phyloP scores from a whole-genome alignment of 805 yeast genomes.

The Saitoella complicata region DNA sequence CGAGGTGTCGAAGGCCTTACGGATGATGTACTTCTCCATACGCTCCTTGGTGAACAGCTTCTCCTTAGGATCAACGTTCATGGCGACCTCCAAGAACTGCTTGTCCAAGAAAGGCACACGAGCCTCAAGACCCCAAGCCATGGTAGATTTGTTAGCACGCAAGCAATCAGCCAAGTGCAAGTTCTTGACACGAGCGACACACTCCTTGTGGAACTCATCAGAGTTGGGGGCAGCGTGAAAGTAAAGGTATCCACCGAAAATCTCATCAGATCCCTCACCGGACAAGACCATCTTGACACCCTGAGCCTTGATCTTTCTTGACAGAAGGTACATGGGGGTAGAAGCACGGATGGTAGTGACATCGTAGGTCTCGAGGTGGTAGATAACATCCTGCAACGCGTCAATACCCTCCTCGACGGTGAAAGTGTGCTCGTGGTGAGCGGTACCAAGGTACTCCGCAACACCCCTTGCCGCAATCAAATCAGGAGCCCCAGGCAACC shows the following conservation, averaged over 20 bases:
- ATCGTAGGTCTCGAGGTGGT: slow-evolving; percentile 92
- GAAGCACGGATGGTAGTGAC: slow-evolving; percentile 98
- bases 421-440: slow-evolving; percentile 96
- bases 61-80: slow-evolving; percentile 90
- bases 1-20: slow-evolving; percentile 93
- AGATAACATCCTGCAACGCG: slow-evolving; percentile 84
- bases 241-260: slow-evolving; percentile 95
- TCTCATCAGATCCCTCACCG: slow-evolving; percentile 98
- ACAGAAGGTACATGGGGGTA: slow-evolving; percentile 92
- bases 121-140: slow-evolving; percentile 99
- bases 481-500: slow-evolving; percentile 96
- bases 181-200: slow-evolving; percentile 93
- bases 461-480: slow-evolving; percentile 90
- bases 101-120: slow-evolving; percentile 98
- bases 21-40: slow-evolving; percentile 87
- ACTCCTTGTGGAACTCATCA: slow-evolving; percentile 85
- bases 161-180: slow-evolving; percentile 92
- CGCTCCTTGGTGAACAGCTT: slow-evolving; percentile 67
- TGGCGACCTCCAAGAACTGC: slow-evolving; percentile 74
- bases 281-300: slow-evolving; percentile 98
- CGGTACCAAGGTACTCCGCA: slow-evolving; percentile 87
- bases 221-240: slow-evolving; percentile 94
- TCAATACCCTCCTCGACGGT: slow-evolving; percentile 94
- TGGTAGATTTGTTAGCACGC: slow-evolving; percentile 97
- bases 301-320: slow-evolving; percentile 96